phyloP scores from a whole-genome alignment of 352 stramenopile genomes.

The Globisporangium paddicum region DNA sequence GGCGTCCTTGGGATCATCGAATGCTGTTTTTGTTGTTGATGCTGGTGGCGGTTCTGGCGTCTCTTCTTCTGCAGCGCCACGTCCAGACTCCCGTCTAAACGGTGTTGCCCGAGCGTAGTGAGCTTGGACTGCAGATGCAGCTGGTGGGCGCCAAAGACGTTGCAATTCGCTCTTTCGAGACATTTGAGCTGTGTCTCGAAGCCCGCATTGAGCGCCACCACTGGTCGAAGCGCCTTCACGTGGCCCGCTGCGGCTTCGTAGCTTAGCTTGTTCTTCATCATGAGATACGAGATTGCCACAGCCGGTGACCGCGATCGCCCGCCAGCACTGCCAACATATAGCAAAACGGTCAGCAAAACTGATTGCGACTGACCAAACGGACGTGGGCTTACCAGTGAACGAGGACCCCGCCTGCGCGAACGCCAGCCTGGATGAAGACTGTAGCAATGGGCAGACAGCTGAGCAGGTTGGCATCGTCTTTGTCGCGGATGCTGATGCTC shows the following conservation, averaged over 20 bases:
- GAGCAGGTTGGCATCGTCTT: conserved; percentile 86
- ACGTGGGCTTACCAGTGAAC: conserved; percentile 60
- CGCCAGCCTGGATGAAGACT: conserved; percentile 76
- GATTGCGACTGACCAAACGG: background rate
- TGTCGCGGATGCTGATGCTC: conserved; percentile 86
- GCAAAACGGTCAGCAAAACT: no score
- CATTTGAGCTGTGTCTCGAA: conserved; percentile 85
- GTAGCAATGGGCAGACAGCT: conserved; percentile 73
- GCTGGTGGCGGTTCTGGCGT: conserved; percentile 18
- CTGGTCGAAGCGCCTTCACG: conserved; percentile 51
- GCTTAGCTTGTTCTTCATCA: conserved; percentile 53
- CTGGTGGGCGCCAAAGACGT: conserved; percentile 80
- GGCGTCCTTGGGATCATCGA: conserved; percentile 8
- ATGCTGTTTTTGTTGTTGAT: conserved; percentile 14
- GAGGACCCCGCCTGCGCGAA: conserved; percentile 63
- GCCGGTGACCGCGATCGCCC: conserved; percentile 82
- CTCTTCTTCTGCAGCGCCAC: conserved; percentile 17
- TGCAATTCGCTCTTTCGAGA: conserved; percentile 53
- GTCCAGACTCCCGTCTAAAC: conserved; percentile 24
- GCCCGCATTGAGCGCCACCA: conserved; percentile 71
- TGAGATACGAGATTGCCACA: conserved; percentile 74
- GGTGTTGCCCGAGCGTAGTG: conserved; percentile 27
- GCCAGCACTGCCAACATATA: conserved; percentile 41
- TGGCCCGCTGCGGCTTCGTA: conserved; percentile 45
- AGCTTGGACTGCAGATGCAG: conserved; percentile 51